Evolutionary conservation across 768 basidiomycete genomes (phyloP), one percentile per base, ranked within the genome.

Genomic region (Termitomyces sp.): DNA sequence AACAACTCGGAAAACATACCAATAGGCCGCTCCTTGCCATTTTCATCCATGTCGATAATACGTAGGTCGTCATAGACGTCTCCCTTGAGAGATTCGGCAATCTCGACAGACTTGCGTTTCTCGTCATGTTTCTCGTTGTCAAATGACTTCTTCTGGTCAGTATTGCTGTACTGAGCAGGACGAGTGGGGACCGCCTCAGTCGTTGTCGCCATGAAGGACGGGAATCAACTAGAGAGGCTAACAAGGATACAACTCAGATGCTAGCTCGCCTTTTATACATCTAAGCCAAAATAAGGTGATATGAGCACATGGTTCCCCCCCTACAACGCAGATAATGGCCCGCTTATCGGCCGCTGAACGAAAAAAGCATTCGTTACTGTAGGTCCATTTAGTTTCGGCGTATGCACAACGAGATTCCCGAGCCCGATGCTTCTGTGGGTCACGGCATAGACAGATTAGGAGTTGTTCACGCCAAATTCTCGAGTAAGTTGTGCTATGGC

Each of bases 11-110:
- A 24, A 51, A 26, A 55, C 47, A 53, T 61, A 79, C 77, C 75
- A 59, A 81, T 81, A 16, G 80, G 79, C 7, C 78, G 66, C 61
- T 81, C 80, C 61, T 80, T 78, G 43, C 80, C 80, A 52, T 74
- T 67, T 16, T 69, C 76, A 48, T 73, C 79, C 59, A 80, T 62
- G 61, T 81, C 80, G 40, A 80, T 76, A n/a, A 62, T 9, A 22
- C 65, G 61, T 7, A 60, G 56, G 9, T 60, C 65, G 30, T 64
- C 64, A 10, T 49, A 56, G 46, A 69, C 52, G 62, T 67, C 35
- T 63, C 60, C 60, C 30, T 38, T 44, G 12, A 40, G 8, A 35
- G 60, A 61, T 16, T 58, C 53, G 22, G 24, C 64, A 4, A 63
- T 54, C 18, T 55, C 48, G 16, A 62, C 53, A 46, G 61, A 53